Evolutionary conservation across 768 basidiomycete genomes (phyloP).

Genomic region (Omphalotus guepiniiformis): DNA sequence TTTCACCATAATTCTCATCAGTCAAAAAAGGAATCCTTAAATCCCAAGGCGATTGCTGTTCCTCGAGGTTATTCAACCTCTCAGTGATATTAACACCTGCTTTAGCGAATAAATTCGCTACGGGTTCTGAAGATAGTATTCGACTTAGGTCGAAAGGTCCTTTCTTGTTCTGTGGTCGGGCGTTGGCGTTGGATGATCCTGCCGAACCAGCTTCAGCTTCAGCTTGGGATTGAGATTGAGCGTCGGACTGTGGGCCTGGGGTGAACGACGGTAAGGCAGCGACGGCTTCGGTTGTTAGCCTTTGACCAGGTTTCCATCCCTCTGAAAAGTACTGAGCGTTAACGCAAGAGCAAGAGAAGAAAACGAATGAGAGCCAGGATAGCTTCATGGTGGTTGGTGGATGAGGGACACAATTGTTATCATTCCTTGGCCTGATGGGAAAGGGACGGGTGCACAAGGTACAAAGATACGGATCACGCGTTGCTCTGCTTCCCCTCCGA

Average conservation of each 20-base stretch:
- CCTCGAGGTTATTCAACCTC: slow-evolving; percentile 31
- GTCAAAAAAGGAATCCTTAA: slow-evolving; percentile 72
- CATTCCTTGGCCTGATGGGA: too few relatives aligned
- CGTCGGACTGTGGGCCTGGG: slow-evolving; percentile 14
- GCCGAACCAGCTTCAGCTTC: slow-evolving; percentile 8
- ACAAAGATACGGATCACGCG: too few relatives aligned
- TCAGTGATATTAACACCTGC: slow-evolving; percentile 74
- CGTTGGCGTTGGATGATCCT: slow-evolving; percentile 18
- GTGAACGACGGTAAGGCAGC: slow-evolving; percentile 18
- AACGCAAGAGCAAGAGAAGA: slow-evolving; percentile 31
- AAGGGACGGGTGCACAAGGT: too few relatives aligned
- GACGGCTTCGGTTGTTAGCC: slow-evolving; percentile 27
- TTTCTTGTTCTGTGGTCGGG: slow-evolving; percentile 23
- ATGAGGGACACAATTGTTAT: too few relatives aligned
- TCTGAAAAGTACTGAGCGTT: slow-evolving; percentile 73
- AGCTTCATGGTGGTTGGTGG: slow-evolving; percentile 47
- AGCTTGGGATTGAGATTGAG: slow-evolving; percentile 13
- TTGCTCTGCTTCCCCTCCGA: too few relatives aligned
- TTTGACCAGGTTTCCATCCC: slow-evolving; percentile 80
- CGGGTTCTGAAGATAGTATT: slow-evolving; percentile 49
- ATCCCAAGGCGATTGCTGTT: slow-evolving; percentile 54
- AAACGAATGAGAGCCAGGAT: slow-evolving; percentile 31
- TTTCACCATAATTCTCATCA: slow-evolving; percentile 71
- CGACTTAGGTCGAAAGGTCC: slow-evolving; percentile 34
- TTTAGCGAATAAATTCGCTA: slow-evolving; percentile 48